These are phyloP conservation scores for Chlorella vulgaris DNA, from an alignment of 139 green algal genomes.

Conservation along the genomic window DNA sequence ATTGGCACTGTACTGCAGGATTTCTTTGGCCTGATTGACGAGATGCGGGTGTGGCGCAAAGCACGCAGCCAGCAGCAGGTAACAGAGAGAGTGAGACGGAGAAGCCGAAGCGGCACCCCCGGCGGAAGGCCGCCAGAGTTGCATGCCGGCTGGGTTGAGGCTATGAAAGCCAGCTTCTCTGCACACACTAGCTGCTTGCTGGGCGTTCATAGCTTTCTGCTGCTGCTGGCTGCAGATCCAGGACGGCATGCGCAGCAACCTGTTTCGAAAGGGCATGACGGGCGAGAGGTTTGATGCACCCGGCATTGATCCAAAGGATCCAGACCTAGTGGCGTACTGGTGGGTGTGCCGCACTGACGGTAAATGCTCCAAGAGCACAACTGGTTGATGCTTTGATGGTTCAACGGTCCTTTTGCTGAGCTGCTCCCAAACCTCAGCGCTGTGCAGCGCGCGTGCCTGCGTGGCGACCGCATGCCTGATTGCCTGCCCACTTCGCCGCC, in stretches of 20 bases:
- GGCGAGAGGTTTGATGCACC: constrained; percentile 45
- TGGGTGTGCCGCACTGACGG: background rate
- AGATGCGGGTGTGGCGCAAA: constrained; percentile 83
- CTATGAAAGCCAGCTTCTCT: no score
- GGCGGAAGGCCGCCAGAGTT: no score
- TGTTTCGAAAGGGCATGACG: constrained; percentile 46
- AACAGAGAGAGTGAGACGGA: no score
- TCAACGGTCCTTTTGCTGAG: no score
- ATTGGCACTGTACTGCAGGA: constrained; percentile 50
- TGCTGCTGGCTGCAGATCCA: constrained; percentile 44
- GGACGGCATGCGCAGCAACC: constrained; percentile 64
- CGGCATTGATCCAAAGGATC: constrained; percentile 51
- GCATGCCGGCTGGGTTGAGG: no score
- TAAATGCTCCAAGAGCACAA: no score
- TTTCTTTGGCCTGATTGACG: constrained; percentile 80
- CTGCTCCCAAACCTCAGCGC: no score
- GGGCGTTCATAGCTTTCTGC: background rate
- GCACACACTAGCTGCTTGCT: no score
- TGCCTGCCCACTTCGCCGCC: background rate
- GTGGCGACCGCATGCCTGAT: background rate
- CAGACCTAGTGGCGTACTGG: constrained; percentile 82
- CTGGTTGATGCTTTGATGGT: no score
- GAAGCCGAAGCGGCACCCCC: no score
- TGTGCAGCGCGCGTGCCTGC: background rate
- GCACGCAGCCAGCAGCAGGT: constrained; percentile 74